These are phyloP conservation scores for Lichtheimia ramosa DNA, from an alignment of 371 early-diverging fungal genomes.

Conservation along the genomic window DNA sequence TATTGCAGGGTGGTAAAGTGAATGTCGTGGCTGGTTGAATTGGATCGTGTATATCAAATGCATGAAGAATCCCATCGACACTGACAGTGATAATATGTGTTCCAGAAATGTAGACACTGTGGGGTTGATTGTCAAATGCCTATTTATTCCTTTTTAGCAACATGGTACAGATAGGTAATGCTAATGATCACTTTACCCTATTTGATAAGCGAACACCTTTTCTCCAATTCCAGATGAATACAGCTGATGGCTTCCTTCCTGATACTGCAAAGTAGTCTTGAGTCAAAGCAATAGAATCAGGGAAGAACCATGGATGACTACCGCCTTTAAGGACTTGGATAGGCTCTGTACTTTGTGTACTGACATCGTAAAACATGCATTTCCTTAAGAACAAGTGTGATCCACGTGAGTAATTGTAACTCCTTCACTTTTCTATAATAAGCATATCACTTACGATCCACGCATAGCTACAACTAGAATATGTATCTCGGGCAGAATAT, in stretches of 20 bases:
- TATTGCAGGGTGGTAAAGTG: slow-evolving; percentile 31
- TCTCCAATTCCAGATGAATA: slow-evolving; percentile 54
- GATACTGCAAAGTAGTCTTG: slow-evolving; percentile 46
- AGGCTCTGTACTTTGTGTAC: slow-evolving; percentile 31
- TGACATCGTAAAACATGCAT: slow-evolving; percentile 48
- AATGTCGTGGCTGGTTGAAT: slow-evolving; percentile 13
- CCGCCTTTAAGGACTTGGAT: slow-evolving; percentile 50
- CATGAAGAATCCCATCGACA: slow-evolving; percentile 36
- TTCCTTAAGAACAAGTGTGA: slow-evolving; percentile 24
- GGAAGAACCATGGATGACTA: slow-evolving; percentile 41
- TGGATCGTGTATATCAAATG: slow-evolving; percentile 33
- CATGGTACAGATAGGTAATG: background rate
- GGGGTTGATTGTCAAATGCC: slow-evolving; percentile 50
- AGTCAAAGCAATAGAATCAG: slow-evolving; percentile 40
- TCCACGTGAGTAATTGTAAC: too few species aligned
- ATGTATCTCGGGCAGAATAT: slow-evolving; percentile 44
- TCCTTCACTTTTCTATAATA: too few species aligned
- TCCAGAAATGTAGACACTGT: slow-evolving; percentile 40
- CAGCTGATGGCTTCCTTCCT: slow-evolving; percentile 46
- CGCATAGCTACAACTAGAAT: slow-evolving; percentile 46
- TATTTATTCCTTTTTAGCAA: slow-evolving; percentile 6
- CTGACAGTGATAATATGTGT: slow-evolving; percentile 35
- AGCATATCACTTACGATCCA: slow-evolving; percentile 40
- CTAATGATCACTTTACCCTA: slow-evolving; percentile 25
- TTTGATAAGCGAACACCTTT: slow-evolving; percentile 43